These are phyloP conservation scores for Cyberlindnera misumaiensis DNA, from an alignment of 805 yeast species.

Conservation along the genomic window DNA sequence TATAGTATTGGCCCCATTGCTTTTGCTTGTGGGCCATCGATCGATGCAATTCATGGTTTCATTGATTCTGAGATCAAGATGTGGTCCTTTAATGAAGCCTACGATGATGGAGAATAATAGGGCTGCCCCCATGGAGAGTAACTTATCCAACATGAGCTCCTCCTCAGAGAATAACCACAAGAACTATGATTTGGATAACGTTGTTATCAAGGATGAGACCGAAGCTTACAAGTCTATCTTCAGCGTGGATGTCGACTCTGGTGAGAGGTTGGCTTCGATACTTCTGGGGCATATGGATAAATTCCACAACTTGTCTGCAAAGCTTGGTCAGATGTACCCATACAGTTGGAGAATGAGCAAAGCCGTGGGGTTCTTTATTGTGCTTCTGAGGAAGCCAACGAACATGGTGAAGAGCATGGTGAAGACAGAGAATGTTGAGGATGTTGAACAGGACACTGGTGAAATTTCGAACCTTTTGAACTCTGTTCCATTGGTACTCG, in stretches of 20 bases:
- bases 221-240: conserved; percentile 22
- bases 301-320: conserved; percentile 35
- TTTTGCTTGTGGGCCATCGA: conserved; percentile 48
- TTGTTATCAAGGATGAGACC: conserved; percentile 17
- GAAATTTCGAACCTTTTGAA: conserved; percentile 15
- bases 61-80: conserved; percentile 40
- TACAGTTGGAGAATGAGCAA: conserved; percentile 65
- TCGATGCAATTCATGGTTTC: conserved; percentile 55
- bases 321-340: conserved; percentile 50
- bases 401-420: conserved; percentile 19
- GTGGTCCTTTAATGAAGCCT: conserved; percentile 34
- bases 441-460: conserved; percentile 20
- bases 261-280: conserved; percentile 30
- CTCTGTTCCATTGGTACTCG: conserved; percentile 20
- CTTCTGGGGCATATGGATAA: conserved; percentile 34
- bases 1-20: conserved; percentile 40
- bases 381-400: conserved; percentile 29
- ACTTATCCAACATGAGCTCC: conserved; percentile 1
- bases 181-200: conserved; percentile 17
- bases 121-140: background rate
- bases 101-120: background rate
- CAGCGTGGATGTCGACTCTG: conserved; percentile 30
- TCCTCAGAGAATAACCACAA: conserved; percentile 14
- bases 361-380: conserved; percentile 40
- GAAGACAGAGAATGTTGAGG: conserved; percentile 15